Evolutionary conservation across 2,329 filamentous ascomycete species (phyloP).

Genomic region (Penicillium sp.): DNA sequence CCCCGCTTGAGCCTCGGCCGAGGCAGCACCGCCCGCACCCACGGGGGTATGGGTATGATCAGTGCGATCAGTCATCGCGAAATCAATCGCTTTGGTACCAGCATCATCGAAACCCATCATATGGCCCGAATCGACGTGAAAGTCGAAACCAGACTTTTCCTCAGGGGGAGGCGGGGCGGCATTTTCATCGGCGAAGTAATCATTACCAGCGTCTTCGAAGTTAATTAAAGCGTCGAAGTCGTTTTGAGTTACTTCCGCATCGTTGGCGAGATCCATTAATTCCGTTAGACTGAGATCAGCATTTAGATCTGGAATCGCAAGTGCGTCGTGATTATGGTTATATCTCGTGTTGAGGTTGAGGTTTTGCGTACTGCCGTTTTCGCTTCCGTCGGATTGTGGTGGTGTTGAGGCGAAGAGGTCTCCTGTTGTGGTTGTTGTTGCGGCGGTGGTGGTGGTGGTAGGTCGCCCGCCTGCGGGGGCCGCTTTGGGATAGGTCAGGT

Average conservation of each 20-base stretch:
- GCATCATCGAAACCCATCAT: constrained; percentile 24
- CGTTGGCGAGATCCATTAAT: constrained; percentile 49
- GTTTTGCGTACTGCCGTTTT: constrained; percentile 47
- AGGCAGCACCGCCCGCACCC: constrained; percentile 1
- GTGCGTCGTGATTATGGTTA: constrained; percentile 26
- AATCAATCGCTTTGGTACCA: constrained; percentile 25
- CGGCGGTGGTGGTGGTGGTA: constrained; percentile 10
- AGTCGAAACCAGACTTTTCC: constrained; percentile 26
- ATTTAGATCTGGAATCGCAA: constrained; percentile 35
- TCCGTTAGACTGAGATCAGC: constrained; percentile 44
- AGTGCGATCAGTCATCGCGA: constrained; percentile 18
- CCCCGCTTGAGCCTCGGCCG: constrained; percentile 21
- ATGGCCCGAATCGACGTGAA: constrained; percentile 24
- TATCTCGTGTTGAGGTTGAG: constrained; percentile 33
- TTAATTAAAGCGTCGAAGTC: constrained; percentile 53
- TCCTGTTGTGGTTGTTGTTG: constrained; percentile 25
- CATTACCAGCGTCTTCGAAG: constrained; percentile 46
- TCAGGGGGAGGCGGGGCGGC: not conserved
- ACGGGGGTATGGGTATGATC: constrained; percentile 6
- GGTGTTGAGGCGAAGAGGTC: constrained; percentile 45
- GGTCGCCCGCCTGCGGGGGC: constrained; percentile 24
- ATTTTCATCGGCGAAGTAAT: constrained; percentile 39
- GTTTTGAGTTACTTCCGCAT: constrained; percentile 49
- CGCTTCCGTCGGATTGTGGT: constrained; percentile 47
- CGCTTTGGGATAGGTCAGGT: constrained; percentile 40